phyloP scores from a whole-genome alignment of 331 rosid species.

The Pyrus hybrid region DNA sequence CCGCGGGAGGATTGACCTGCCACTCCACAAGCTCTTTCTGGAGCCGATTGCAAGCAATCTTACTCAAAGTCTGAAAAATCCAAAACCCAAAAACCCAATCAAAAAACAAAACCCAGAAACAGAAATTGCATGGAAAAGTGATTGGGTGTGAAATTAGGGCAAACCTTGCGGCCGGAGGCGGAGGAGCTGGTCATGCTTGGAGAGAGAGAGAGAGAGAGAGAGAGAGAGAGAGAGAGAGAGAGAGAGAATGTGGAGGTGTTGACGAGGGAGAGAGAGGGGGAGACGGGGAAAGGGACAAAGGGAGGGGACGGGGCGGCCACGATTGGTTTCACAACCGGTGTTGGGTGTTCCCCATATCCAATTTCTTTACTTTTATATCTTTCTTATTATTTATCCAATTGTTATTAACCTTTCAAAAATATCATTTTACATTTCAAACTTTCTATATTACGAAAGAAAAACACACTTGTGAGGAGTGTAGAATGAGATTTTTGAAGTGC shows the following conservation, averaged over 20 bases:
- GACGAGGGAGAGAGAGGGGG: slow-evolving; percentile 30
- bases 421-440: too few species aligned
- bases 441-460: too few species aligned
- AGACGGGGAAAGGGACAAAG: slow-evolving; percentile 19
- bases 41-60: slow-evolving; percentile 98
- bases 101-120: too few species aligned
- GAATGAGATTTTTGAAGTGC: too few species aligned
- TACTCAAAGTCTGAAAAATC: slow-evolving; percentile 64
- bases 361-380: not conserved
- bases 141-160: slow-evolving; percentile 5
- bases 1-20: slow-evolving; percentile 95
- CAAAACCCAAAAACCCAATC: not conserved
- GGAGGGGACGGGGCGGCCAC: slow-evolving; percentile 23
- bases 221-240: slow-evolving; percentile 1
- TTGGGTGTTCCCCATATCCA: slow-evolving; percentile 9
- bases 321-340: slow-evolving; percentile 29
- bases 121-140: not conserved
- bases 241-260: slow-evolving; percentile 14
- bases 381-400: not conserved
- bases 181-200: slow-evolving; percentile 93
- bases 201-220: not conserved
- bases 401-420: too few species aligned
- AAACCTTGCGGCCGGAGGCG: slow-evolving; percentile 80
- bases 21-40: slow-evolving; percentile 98
- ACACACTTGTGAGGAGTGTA: too few species aligned